phyloP scores from a whole-genome alignment of 768 basidiomycete species.

The Bullera alba region DNA sequence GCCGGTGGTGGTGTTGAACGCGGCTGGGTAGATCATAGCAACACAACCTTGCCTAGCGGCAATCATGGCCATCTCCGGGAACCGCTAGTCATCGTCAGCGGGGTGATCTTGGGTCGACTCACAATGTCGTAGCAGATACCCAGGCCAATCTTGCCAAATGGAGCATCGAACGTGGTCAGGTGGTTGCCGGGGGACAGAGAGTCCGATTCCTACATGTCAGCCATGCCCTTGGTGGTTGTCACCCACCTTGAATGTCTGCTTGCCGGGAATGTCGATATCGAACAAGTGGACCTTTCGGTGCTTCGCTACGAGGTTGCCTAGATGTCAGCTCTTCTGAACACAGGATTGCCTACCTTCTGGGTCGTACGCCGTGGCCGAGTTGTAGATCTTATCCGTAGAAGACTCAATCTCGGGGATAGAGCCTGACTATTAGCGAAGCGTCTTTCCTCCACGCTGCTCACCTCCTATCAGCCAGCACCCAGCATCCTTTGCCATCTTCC shows the following conservation, averaged over 20 bases:
- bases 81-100: constrained; percentile 19
- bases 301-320: constrained; percentile 74
- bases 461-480: constrained; percentile 91
- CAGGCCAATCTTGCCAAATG: constrained; percentile 93
- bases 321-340: not conserved
- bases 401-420: constrained; percentile 82
- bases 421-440: constrained; percentile 51
- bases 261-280: constrained; percentile 76
- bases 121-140: constrained; percentile 91
- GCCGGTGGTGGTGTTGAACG: constrained; percentile 93
- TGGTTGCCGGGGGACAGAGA: constrained; percentile 69
- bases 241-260: constrained; percentile 42
- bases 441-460: constrained; percentile 25
- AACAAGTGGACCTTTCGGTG: constrained; percentile 96
- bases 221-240: not conserved
- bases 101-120: constrained; percentile 1
- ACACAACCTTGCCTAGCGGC: constrained; percentile 86
- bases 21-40: constrained; percentile 81
- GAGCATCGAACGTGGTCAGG: constrained; percentile 78
- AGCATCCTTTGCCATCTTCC: constrained; percentile 67
- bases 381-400: constrained; percentile 64
- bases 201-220: constrained; percentile 66
- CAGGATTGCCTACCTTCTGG: constrained; percentile 46
- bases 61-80: constrained; percentile 84
- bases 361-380: constrained; percentile 86